Evolutionary conservation across 2,329 filamentous ascomycete species (phyloP).

Genomic region (Madurella fahalii): DNA sequence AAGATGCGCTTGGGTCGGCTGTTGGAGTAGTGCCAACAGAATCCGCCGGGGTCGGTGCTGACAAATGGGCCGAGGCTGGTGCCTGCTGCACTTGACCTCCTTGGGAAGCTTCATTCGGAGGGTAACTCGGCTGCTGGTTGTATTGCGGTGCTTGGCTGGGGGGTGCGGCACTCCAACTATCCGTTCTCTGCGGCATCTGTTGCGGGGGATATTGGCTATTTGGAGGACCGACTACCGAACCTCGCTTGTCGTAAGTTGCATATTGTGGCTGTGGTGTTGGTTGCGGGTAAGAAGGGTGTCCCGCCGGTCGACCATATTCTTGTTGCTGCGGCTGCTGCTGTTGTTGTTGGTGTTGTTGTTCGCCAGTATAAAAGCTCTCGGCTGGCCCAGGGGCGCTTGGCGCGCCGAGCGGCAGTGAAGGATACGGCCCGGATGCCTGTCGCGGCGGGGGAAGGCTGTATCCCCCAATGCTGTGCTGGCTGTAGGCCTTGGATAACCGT

Average conservation of each 20-base stretch:
- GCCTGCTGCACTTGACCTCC: slow-evolving; percentile 30
- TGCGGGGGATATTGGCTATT: slow-evolving; percentile 43
- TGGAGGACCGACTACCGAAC: slow-evolving; percentile 37
- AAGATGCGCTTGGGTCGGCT: slow-evolving; percentile 52
- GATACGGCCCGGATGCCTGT: slow-evolving; percentile 62
- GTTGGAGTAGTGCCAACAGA: slow-evolving; percentile 32
- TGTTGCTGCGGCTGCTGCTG: no score
- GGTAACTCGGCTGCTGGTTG: slow-evolving; percentile 30
- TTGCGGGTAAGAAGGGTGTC: slow-evolving; percentile 50
- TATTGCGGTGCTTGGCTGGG: slow-evolving; percentile 38
- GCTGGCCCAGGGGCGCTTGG: slow-evolving; percentile 49
- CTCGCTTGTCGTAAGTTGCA: slow-evolving; percentile 40
- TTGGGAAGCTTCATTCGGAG: slow-evolving; percentile 30
- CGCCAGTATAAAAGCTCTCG: slow-evolving; percentile 80
- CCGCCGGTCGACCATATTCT: slow-evolving; percentile 45
- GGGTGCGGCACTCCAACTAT: slow-evolving; percentile 47
- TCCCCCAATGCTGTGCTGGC: slow-evolving; percentile 67
- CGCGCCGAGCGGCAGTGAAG: slow-evolving; percentile 58
- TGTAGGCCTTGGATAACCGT: slow-evolving; percentile 86
- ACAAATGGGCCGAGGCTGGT: slow-evolving; percentile 30
- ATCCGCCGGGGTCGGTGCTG: slow-evolving; percentile 33
- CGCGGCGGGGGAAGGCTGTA: slow-evolving; percentile 55
- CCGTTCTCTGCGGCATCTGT: slow-evolving; percentile 42
- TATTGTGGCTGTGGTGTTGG: slow-evolving; percentile 43
- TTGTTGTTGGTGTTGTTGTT: no score